Evolutionary conservation across 768 basidiomycete species (phyloP), one percentile per base, ranked within the genome.

Genomic region (Chiua virens): DNA sequence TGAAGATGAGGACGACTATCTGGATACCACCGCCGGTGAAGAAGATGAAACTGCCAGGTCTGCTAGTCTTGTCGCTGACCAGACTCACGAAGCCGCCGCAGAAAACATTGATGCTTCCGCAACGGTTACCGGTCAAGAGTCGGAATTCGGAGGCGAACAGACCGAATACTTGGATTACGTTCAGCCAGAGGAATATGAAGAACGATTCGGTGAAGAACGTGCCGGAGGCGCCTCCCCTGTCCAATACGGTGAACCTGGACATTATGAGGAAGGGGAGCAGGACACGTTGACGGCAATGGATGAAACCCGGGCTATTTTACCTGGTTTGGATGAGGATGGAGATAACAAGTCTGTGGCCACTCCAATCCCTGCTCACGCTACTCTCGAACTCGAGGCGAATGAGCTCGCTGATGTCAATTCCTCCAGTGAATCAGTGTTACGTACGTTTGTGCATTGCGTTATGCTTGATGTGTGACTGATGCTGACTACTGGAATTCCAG

Each of bases 171-270:
- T 63, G 18, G 69, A 73, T 28, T 61, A 67, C 38, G 60, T 57
- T 41, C 66, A 72, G 23, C 50, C 57, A 3, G 70, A 65, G 43
- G 75, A 74, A 21, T 69, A 71, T 48, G 69, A 72, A 22, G 70
- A 71, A 32, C 61, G 54, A 37, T 71, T 67, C 25, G 69, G 67
- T 21, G 75, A 73, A 25, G 73, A 75, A 42, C 64, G 61, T 32
- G 54, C 61, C 0, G 64, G 58, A 9, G 62, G 50, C 1, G 52
- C 49, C 5, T 39, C 51, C 21, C 44, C 47, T 20, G 27, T 42
- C 8, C 61, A 57, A 44, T 58, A 60, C 11, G 58, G 52, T 32
- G 59, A 64, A 42, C 45, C 50, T 38, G 44, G 18, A 13, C 62
- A 60, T 37, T 55, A 58, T 10, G 65, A 65, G n/a, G 64, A 58